Evolutionary conservation across 2,329 filamentous ascomycete species (phyloP), one percentile per base, ranked within the genome.

Genomic region (Phoma sp.): DNA sequence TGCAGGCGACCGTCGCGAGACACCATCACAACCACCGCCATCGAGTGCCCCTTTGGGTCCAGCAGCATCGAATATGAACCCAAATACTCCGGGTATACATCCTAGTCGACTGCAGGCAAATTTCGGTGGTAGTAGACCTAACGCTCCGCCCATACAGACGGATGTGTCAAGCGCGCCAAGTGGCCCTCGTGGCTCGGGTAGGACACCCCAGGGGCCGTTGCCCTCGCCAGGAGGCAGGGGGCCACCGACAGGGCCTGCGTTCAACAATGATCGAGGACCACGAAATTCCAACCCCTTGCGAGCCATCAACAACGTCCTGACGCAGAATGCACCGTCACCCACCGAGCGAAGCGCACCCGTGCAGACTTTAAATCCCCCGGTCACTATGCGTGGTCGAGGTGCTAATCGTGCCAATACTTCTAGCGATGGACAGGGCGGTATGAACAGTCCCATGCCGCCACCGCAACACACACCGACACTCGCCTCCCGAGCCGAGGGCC

Each of bases 101-200:
- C 83, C 83, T 10, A 83, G 84, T 63, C 78, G 83, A 33, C 69
- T 84, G 40, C 79, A 77, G 36, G 76, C 43, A 17, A 50, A 51
- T 17, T 51, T 57, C 9, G 38, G 54, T 19, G 43, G 48, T 15
- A 51, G 21, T 19, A 29, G 54, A 27, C 35, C 54, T 6, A 52
- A 36, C 10, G 43, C 43, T 15, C 48, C 43, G 22, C 57, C 70
- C n/a, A 56, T 74, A 6, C 71, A 73, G 40, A 74, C 68, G 2
- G 72, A 75, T 38, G 55, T 74, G 38, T 63, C 70, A 3, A 63
- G 62, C 32, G 65, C 68, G 37, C 73, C 73, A 36, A 75, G 71
- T 46, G 74, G 74, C 17, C 74, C 74, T 24, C 72, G 74, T 13
- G 63, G 65, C 31, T 63, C 64, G 12, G 61, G 57, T 19, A 62